Evolutionary conservation across 768 basidiomycete genomes (phyloP).

Genomic region (Suillus subluteus): DNA sequence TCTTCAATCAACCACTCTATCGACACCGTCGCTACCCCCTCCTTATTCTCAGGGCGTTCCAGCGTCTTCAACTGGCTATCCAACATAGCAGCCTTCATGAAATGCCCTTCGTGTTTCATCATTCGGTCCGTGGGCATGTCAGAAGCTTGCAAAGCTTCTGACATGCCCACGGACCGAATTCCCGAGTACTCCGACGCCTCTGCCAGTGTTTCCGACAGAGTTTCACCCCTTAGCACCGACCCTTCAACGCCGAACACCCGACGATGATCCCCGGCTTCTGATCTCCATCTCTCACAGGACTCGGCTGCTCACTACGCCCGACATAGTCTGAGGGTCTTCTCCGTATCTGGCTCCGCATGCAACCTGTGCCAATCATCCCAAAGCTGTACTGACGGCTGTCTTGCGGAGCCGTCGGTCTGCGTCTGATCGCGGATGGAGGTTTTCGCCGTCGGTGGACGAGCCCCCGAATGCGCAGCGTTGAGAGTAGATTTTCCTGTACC

Average conservation of each 20-base stretch:
- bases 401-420: constrained; percentile 86
- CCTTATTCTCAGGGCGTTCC: constrained; percentile 69
- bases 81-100: constrained; percentile 83
- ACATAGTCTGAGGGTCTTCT: constrained; percentile 8
- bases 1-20: constrained; percentile 50
- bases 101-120: constrained; percentile 67
- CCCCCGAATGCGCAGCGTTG: constrained; percentile 37
- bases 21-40: constrained; percentile 58
- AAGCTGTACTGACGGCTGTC: constrained; percentile 47
- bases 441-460: constrained; percentile 86
- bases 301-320: constrained; percentile 17
- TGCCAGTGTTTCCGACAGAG: constrained; percentile 21
- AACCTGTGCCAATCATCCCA: constrained; percentile 28
- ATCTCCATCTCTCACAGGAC: constrained; percentile 4
- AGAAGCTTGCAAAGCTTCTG: constrained; percentile 32
- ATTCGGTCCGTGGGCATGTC: constrained; percentile 72
- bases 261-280: constrained; percentile 62
- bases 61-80: constrained; percentile 74
- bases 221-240: constrained; percentile 51
- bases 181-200: constrained; percentile 27
- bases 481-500: constrained; percentile 72
- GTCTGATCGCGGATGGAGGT: constrained; percentile 79
- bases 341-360: constrained; percentile 21
- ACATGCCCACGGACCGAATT: too few species aligned
- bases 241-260: constrained; percentile 85